A percentile compares a stretch with the other conserved stretches of the same genome.
These are phyloP conservation scores for Herpetospermum pedunculosum DNA, from an alignment of 306 rosid species.

Conservation along the genomic window DNA sequence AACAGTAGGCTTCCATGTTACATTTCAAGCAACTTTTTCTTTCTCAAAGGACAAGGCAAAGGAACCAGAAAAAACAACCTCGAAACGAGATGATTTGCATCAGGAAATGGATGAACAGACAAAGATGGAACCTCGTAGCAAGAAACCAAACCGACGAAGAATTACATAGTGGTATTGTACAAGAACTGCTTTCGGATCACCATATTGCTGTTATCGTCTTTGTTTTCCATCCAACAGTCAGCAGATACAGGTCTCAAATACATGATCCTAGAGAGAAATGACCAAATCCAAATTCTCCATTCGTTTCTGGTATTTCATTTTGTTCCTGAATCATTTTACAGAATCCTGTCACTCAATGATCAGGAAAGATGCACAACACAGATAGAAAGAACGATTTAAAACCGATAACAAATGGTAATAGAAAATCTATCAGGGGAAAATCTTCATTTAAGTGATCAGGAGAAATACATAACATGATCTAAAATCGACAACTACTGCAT, in stretches of 20 bases:
- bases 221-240: neutral
- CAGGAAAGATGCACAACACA: neutral
- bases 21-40: neutral
- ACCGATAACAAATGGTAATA: neutral
- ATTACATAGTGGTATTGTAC: neutral
- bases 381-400: neutral
- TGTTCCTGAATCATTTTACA: conserved; percentile 45
- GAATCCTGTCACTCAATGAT: conserved; percentile 6
- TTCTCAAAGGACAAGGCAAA: neutral
- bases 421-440: neutral
- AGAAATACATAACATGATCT: neutral
- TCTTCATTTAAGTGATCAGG: neutral
- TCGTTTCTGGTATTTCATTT: conserved; percentile 31
- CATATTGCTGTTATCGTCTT: neutral
- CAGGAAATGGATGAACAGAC: neutral
- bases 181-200: neutral
- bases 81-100: neutral
- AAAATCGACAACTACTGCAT: neutral
- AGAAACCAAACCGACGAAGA: neutral
- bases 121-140: neutral
- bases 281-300: conserved; percentile 50
- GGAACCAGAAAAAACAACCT: neutral
- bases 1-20: neutral
- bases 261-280: conserved; percentile 45
- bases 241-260: conserved; percentile 24